Conservation (phyloP, 1,284 basidiomycete genomes). For the Ceratobasidium sp. region DNA sequence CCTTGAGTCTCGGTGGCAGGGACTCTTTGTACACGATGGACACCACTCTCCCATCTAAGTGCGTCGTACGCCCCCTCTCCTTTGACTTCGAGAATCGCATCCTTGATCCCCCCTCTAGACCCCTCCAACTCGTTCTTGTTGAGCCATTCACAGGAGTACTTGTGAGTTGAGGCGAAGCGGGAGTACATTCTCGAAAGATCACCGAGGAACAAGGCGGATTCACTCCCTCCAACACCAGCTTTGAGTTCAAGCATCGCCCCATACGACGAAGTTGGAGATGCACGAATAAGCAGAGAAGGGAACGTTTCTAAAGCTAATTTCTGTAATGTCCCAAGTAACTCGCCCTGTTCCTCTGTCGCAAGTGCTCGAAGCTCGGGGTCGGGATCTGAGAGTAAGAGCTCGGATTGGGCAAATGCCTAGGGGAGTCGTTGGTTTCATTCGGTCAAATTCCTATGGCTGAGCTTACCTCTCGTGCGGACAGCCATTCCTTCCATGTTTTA, state of each 20-base stretch:
- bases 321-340: slow-evolving; percentile 63
- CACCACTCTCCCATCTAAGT: slow-evolving; percentile 91
- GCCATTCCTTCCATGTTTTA: slow-evolving; percentile 64
- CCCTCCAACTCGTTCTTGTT: slow-evolving; percentile 50
- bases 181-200: slow-evolving; percentile 88
- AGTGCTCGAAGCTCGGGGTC: slow-evolving; percentile 82
- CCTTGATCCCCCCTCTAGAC: slow-evolving; percentile 74
- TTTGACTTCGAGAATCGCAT: slow-evolving; percentile 85
- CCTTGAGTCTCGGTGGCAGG: slow-evolving; percentile 90
- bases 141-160: slow-evolving; percentile 55
- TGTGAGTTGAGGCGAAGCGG: slow-evolving; percentile 66
- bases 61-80: slow-evolving; percentile 82
- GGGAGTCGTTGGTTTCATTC: slow-evolving; percentile 12
- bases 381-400: slow-evolving; percentile 72
- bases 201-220: slow-evolving; percentile 83
- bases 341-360: slow-evolving; percentile 74
- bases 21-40: slow-evolving; percentile 95
- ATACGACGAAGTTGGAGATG: slow-evolving; percentile 69
- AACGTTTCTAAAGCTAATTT: slow-evolving; percentile 66
- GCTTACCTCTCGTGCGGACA: slow-evolving; percentile 58
- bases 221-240: slow-evolving; percentile 92
- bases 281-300: slow-evolving; percentile 76
- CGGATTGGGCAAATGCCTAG: slow-evolving; percentile 58
- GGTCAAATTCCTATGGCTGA: neutral
- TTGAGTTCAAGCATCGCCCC: slow-evolving; percentile 91